Evolutionary conservation across 257 asterid species (phyloP), one percentile per base, ranked within the genome.

Genomic region (Craterostigma plantagineum): DNA sequence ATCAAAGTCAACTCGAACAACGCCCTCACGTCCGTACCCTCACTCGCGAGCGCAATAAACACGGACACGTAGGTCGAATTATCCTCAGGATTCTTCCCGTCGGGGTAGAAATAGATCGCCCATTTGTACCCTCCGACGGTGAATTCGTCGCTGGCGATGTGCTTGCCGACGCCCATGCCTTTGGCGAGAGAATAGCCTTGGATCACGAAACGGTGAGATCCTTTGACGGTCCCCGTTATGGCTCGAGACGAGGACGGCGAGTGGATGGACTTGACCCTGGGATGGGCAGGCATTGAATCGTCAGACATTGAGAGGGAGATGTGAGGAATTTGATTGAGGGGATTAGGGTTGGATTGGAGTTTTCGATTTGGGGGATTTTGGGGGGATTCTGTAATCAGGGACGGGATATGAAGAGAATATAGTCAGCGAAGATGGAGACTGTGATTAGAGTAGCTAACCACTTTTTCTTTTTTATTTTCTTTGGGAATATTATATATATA

Each of bases 61-160:
- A 65, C 83, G 27, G 83, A 76, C 0, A 76, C 83, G 11, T 76
- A 70, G 0, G 79, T 49, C 1, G 75, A 72, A 55, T 64, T 73
- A 54, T 76, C 90, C 57, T 76, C 83, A 0, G 72, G 79, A 34
- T 69, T 72, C 12, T 76, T 75, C 10, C 81, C 86, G 16, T 75
- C 86, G 4, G 82, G 81, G 38, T 76, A 76, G 48, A 71, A 72
- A 64, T 76, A 66, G 59, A 76, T 76, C 43, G 77, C 90, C 83
- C 90, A 76, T 44, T 76, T 71, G 10, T 64, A 71, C 12, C 83
- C 90, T 8, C 90, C 90, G 3, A 76, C 77, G 38, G 70, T 69
- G 51, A 76, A 76, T 51, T 73, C 64, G 2, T 76, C 77, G 63
- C 83, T 72, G 7, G 83, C 82, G 45, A 76, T 76, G 59, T 70